These are phyloP conservation scores for Podaxis sp. DNA, from an alignment of 768 basidiomycete genomes.

Conservation along the genomic window DNA sequence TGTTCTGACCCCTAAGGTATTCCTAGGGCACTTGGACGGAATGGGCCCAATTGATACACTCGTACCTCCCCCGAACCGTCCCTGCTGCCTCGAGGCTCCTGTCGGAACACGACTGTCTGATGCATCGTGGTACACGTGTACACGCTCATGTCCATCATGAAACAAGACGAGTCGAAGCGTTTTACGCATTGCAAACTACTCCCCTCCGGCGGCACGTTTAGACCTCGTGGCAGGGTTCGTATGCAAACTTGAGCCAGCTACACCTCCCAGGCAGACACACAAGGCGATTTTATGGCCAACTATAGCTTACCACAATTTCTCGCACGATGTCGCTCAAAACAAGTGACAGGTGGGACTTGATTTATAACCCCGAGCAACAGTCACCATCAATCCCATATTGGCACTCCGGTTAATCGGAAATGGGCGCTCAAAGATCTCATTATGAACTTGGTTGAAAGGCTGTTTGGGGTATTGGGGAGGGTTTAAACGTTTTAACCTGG, in stretches of 20 bases:
- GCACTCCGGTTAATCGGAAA: background rate
- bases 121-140: background rate
- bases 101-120: background rate
- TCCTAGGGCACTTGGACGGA: too few relatives aligned
- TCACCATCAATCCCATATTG: background rate
- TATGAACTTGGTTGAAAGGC: background rate
- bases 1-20: too few relatives aligned
- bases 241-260: background rate
- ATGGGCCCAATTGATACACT: background rate
- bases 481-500: background rate
- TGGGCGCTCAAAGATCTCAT: background rate
- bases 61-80: background rate
- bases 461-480: background rate
- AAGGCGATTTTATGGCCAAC: too few relatives aligned
- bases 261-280: too few relatives aligned
- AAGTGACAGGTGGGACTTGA: background rate
- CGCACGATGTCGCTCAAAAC: background rate
- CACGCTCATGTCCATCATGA: background rate
- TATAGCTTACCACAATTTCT: too few relatives aligned
- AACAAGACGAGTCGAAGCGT: background rate
- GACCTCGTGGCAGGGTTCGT: background rate
- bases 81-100: background rate
- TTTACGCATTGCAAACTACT: background rate
- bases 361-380: background rate
- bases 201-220: background rate